These are phyloP conservation scores for Coemansia sp. DNA, from an alignment of 192 early-diverging fungal species.

Conservation along the genomic window DNA sequence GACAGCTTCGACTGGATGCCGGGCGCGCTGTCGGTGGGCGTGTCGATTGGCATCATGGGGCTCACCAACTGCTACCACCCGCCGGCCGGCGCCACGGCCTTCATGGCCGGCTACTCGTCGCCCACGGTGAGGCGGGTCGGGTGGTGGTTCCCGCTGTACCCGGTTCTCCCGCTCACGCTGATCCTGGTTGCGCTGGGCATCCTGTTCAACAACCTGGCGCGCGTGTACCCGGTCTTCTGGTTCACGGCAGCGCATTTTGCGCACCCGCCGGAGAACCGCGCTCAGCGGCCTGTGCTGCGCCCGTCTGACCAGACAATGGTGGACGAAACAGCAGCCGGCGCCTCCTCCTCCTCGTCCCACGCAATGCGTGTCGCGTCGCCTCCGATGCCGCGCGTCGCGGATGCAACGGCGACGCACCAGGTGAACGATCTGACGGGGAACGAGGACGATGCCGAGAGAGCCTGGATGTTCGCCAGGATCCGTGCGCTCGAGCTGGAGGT, in stretches of 20 bases:
- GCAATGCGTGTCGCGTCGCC: background rate
- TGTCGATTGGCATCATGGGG: constrained; percentile 47
- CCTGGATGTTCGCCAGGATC: constrained; percentile 6
- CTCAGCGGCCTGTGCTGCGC: too few relatives aligned
- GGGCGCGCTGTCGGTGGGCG: constrained; percentile 39
- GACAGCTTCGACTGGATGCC: constrained; percentile 46
- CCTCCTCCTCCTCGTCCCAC: background rate
- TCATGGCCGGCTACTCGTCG: constrained; percentile 30
- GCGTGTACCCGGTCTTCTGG: constrained; percentile 52
- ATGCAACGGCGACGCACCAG: background rate
- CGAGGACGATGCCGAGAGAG: constrained; percentile 2
- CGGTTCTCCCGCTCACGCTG: constrained; percentile 35
- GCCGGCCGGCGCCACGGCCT: constrained; percentile 51
- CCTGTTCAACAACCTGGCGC: constrained; percentile 42
- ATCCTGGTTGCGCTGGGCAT: constrained; percentile 37
- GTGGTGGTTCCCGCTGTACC: constrained; percentile 54
- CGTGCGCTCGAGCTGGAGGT: constrained; percentile 7
- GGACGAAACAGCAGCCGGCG: background rate
- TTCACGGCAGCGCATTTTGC: constrained; percentile 31
- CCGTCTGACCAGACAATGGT: background rate
- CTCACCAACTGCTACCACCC: constrained; percentile 50
- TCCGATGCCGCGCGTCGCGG: background rate
- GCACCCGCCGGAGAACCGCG: too few relatives aligned
- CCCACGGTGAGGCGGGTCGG: constrained; percentile 26
- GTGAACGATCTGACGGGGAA: constrained; percentile 1